A percentile compares a stretch with the other conserved stretches of the same genome.
phyloP scores from a whole-genome alignment of 768 basidiomycete species.

The Hemileccinum rubropunctum region DNA sequence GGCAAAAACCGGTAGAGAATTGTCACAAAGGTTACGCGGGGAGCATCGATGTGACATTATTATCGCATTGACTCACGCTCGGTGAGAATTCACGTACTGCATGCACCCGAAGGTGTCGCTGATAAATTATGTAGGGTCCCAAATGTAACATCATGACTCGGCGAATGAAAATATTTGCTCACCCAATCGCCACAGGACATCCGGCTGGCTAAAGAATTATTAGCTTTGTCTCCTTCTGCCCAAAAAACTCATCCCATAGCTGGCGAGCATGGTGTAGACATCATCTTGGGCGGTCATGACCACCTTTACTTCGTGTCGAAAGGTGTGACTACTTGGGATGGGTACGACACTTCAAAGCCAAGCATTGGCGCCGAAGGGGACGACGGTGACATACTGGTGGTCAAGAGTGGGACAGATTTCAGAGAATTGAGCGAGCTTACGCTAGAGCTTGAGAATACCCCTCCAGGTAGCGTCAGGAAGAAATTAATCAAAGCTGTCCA shows the following conservation, averaged over 20 bases:
- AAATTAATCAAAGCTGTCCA: constrained; percentile 61
- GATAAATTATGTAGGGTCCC: constrained; percentile 21
- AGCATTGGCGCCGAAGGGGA: constrained; percentile 73
- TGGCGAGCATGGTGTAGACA: constrained; percentile 71
- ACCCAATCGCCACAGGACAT: constrained; percentile 55
- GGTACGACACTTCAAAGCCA: constrained; percentile 48
- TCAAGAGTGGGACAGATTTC: constrained; percentile 92
- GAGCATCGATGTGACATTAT: constrained; percentile 75
- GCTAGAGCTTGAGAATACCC: constrained; percentile 58
- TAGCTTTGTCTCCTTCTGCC: constrained; percentile 55
- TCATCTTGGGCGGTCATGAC: constrained; percentile 87
- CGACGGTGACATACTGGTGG: constrained; percentile 62
- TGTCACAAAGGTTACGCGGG: constrained; percentile 72
- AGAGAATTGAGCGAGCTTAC: constrained; percentile 77
- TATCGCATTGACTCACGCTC: constrained; percentile 81
- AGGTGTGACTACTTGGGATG: constrained; percentile 66
- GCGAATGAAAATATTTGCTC: constrained; percentile 1
- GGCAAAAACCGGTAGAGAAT: constrained; percentile 64
- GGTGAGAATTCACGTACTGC: constrained; percentile 40
- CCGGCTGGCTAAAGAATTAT: constrained; percentile 60
- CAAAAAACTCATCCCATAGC: constrained; percentile 44
- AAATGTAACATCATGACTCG: constrained; percentile 22
- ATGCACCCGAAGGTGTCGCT: not conserved
- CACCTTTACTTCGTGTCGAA: constrained; percentile 75
- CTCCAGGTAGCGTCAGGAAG: constrained; percentile 59